A percentile compares a stretch with the other conserved stretches of the same genome.
phyloP scores from a whole-genome alignment of 2,329 filamentous ascomycete genomes.

The Lasiodiplodia sp. region DNA sequence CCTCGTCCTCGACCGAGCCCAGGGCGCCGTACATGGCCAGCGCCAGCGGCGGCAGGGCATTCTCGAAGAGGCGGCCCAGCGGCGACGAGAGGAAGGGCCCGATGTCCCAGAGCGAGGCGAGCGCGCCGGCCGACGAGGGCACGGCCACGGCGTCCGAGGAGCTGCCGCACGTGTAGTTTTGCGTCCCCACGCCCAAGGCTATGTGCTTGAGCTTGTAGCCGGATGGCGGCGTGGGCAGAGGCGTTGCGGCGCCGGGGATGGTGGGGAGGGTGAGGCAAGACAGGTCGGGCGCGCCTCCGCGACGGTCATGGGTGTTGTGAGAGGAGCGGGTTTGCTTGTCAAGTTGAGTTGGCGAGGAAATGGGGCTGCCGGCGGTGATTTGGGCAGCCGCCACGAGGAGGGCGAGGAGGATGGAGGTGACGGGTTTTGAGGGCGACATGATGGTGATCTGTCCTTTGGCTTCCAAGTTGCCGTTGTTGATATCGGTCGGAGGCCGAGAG shows the following conservation, averaged over 20 bases:
- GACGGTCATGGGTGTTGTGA: background rate
- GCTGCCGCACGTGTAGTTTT: constrained; percentile 46
- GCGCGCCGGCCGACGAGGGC: constrained; percentile 32
- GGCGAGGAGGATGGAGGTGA: constrained; percentile 2
- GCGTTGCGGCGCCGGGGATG: constrained; percentile 49
- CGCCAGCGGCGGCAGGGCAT: constrained; percentile 16
- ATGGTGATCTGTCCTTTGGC: background rate
- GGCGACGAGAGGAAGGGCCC: constrained; percentile 21
- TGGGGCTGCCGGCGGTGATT: constrained; percentile 3
- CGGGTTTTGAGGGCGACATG: background rate
- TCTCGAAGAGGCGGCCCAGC: constrained; percentile 2
- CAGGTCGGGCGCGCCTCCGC: background rate
- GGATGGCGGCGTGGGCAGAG: constrained; percentile 40
- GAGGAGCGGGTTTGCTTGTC: background rate
- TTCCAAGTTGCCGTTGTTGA: background rate
- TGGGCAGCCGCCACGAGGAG: constrained; percentile 13
- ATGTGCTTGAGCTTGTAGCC: constrained; percentile 51
- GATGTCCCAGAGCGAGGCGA: constrained; percentile 35
- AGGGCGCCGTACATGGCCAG: constrained; percentile 25
- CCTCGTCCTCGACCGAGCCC: background rate
- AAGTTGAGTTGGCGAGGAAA: background rate
- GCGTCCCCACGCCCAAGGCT: constrained; percentile 56
- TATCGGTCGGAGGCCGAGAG: background rate
- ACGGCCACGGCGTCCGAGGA: constrained; percentile 35
- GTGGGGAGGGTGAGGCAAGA: constrained; percentile 33